These are phyloP conservation scores for Austroboletus niveus DNA, from an alignment of 1,284 basidiomycete species.

Conservation along the genomic window DNA sequence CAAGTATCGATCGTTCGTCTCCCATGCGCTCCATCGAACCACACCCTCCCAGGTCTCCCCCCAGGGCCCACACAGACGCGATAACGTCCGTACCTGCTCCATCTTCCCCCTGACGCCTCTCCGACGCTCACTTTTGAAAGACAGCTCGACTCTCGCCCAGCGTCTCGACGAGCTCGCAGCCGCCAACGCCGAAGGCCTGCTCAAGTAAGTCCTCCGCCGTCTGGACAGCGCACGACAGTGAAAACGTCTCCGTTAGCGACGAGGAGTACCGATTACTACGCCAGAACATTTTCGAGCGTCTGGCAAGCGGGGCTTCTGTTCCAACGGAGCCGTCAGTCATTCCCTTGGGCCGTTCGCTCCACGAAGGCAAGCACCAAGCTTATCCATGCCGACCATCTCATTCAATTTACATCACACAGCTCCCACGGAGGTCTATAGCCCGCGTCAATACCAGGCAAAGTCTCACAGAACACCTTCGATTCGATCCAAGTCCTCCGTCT, in stretches of 20 bases:
- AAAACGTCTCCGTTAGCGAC: slow-evolving; percentile 45
- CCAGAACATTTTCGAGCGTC: slow-evolving; percentile 73
- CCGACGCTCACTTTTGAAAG: slow-evolving; percentile 14
- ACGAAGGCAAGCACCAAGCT: slow-evolving; percentile 10
- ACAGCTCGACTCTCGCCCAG: slow-evolving; percentile 69
- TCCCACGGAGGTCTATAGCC: slow-evolving; percentile 38
- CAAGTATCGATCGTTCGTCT: slow-evolving; percentile 12
- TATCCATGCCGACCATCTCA: slow-evolving; percentile 1
- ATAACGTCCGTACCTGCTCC: slow-evolving; percentile 56
- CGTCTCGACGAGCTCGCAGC: slow-evolving; percentile 73
- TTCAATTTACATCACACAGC: slow-evolving; percentile 11
- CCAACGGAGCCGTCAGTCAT: slow-evolving; percentile 62
- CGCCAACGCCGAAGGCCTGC: slow-evolving; percentile 72
- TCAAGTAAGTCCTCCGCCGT: slow-evolving; percentile 52
- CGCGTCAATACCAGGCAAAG: slow-evolving; percentile 52
- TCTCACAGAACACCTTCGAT: slow-evolving; percentile 55
- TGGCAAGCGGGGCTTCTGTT: slow-evolving; percentile 53
- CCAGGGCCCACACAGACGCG: slow-evolving; percentile 51
- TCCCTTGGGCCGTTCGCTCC: slow-evolving; percentile 36
- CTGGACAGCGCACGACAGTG: background rate
- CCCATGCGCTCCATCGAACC: slow-evolving; percentile 25
- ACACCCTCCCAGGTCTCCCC: slow-evolving; percentile 17
- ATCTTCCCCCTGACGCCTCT: slow-evolving; percentile 11
- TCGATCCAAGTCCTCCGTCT: slow-evolving; percentile 56
- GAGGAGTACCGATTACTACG: slow-evolving; percentile 76